These are phyloP conservation scores for Calamus simplicifolius DNA, from an alignment of 176 grass and related monocot genomes.

Conservation along the genomic window DNA sequence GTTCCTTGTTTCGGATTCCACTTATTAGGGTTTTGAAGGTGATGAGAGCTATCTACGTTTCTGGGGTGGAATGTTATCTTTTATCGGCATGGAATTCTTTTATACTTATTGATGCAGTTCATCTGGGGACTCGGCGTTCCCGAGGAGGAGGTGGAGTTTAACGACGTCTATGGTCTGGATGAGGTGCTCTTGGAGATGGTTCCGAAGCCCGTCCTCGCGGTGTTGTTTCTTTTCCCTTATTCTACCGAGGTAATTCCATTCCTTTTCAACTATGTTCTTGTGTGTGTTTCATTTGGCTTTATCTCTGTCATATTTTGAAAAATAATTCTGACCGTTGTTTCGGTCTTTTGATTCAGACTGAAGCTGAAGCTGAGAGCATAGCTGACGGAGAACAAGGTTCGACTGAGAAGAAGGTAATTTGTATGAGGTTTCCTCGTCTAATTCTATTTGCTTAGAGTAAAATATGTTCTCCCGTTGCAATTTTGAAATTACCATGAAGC, in stretches of 20 bases:
- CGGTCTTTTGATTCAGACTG: background rate
- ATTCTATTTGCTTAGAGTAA: background rate
- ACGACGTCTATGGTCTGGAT: slow-evolving; percentile 90
- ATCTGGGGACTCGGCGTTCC: slow-evolving; percentile 78
- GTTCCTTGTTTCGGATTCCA: no score
- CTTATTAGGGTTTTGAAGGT: no score
- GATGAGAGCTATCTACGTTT: no score
- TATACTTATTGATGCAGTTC: slow-evolving; percentile 37
- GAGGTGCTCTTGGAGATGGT: slow-evolving; percentile 87
- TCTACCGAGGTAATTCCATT: slow-evolving; percentile 27
- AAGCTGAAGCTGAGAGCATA: slow-evolving; percentile 8
- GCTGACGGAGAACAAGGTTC: background rate
- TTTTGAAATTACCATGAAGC: no score
- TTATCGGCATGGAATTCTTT: background rate
- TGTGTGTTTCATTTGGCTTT: background rate
- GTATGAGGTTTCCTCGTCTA: background rate
- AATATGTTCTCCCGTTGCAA: background rate
- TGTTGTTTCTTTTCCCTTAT: slow-evolving; percentile 87
- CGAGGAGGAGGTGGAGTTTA: slow-evolving; percentile 60
- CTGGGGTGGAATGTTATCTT: no score
- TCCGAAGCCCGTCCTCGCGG: slow-evolving; percentile 84
- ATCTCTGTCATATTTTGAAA: no score
- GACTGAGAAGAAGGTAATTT: background rate
- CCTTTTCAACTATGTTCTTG: background rate
- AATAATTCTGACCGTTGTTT: no score